Conservation (phyloP, 352 stramenopile genomes). For the Globisporangium solare region DNA sequence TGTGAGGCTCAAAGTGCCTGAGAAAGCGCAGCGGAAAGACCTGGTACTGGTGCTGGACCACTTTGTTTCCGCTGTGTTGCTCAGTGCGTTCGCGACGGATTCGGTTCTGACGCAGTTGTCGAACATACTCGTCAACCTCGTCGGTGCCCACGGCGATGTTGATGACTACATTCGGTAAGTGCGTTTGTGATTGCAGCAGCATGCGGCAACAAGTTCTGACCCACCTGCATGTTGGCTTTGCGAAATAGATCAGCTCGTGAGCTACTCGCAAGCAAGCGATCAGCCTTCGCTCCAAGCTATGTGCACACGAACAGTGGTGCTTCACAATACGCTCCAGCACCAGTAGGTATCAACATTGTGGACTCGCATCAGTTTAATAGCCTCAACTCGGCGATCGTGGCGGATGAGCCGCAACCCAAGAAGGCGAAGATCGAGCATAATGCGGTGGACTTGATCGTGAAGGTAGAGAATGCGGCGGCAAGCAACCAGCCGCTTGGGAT, state of each 20-base stretch:
- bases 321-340: not conserved
- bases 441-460: constrained; percentile 29
- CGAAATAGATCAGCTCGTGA: constrained; percentile 28
- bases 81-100: constrained; percentile 35
- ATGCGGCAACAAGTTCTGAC: not conserved
- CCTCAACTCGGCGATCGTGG: constrained; percentile 5
- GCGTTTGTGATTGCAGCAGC: not conserved
- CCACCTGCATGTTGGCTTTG: no score
- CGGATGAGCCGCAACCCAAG: constrained; percentile 27
- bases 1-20: constrained; percentile 24
- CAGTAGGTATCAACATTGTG: constrained; percentile 12
- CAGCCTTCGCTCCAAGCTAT: constrained; percentile 15
- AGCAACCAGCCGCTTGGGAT: constrained; percentile 8
- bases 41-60: constrained; percentile 64
- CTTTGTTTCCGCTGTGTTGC: constrained; percentile 61
- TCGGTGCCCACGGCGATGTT: constrained; percentile 36
- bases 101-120: constrained; percentile 34
- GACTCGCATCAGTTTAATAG: constrained; percentile 15
- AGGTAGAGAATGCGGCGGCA: constrained; percentile 38
- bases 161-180: constrained; percentile 59
- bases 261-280: constrained; percentile 31
- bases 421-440: constrained; percentile 25
- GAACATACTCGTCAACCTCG: constrained; percentile 32
- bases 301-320: not conserved
- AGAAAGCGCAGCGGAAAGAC: constrained; percentile 47